Percentiles rank a stretch among this genome's conserved stretches.
Conservation (phyloP, 2,329 filamentous ascomycete genomes). For the Trichoderma koningii region DNA sequence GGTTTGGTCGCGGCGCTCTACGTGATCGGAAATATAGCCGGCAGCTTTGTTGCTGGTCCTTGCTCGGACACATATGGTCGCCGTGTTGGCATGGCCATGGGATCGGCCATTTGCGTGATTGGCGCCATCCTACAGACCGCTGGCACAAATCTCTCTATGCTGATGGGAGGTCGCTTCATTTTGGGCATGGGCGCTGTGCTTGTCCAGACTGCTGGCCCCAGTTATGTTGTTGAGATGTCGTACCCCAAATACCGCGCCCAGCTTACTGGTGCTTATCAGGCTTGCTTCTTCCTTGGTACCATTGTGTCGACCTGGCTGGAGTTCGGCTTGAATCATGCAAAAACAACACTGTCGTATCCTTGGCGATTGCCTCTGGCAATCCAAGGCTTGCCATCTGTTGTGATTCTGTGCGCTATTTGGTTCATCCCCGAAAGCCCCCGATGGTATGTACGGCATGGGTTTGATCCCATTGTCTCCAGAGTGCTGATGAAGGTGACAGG, state of each 20-base stretch:
- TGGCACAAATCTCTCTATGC: constrained; percentile 6
- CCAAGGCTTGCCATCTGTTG: background rate
- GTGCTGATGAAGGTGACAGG: background rate
- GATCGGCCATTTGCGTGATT: constrained; percentile 5
- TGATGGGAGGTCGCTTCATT: constrained; percentile 12
- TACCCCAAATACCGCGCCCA: constrained; percentile 15
- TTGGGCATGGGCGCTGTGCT: constrained; percentile 13
- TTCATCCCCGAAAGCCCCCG: constrained; percentile 9
- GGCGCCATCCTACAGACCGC: constrained; percentile 12
- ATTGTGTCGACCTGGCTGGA: constrained; percentile 12
- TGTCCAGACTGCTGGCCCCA: constrained; percentile 5
- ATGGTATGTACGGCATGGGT: background rate
- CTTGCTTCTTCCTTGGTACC: constrained; percentile 11
- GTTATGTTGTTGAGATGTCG: constrained; percentile 13
- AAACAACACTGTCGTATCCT: constrained; percentile 4
- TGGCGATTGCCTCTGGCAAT: constrained; percentile 10
- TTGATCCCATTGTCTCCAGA: background rate
- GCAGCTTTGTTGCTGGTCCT: constrained; percentile 1
- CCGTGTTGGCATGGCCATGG: constrained; percentile 8
- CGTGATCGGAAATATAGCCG: constrained; percentile 13
- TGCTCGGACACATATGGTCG: constrained; percentile 12
- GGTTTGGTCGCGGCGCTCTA: constrained; percentile 8
- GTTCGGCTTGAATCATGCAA: constrained; percentile 7
- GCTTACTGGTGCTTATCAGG: constrained; percentile 9
- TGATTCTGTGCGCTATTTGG: constrained; percentile 3